These are phyloP conservation scores for Peronospora tabacina DNA, from an alignment of 352 stramenopile species.

Conservation along the genomic window DNA sequence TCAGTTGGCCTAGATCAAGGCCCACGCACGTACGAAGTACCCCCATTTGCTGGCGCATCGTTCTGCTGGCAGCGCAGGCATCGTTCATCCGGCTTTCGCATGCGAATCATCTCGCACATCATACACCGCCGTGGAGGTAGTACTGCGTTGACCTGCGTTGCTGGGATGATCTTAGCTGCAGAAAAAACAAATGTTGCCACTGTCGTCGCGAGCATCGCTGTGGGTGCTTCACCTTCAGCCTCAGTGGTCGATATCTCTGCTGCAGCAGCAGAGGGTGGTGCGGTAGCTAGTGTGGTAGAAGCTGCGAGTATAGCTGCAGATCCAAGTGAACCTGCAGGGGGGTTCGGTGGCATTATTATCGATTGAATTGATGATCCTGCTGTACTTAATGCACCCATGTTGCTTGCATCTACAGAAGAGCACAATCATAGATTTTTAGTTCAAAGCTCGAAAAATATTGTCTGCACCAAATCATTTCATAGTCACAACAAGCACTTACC, in stretches of 20 bases:
- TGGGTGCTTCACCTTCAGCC: neutral
- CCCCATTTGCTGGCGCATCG: constrained; percentile 2
- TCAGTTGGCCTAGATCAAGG: constrained; percentile 1
- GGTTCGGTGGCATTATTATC: constrained; percentile 1
- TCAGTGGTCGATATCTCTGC: neutral
- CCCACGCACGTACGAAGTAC: constrained; percentile 1
- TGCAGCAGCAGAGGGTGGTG: neutral
- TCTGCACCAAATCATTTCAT: neutral
- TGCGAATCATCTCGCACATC: constrained; percentile 41
- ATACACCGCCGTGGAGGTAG: constrained; percentile 23
- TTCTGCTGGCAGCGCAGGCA: constrained; percentile 36
- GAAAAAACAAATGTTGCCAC: neutral
- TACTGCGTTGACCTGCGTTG: constrained; percentile 1
- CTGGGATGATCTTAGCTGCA: constrained; percentile 5
- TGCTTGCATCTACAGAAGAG: constrained; percentile 16
- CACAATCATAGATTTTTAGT: constrained; percentile 3
- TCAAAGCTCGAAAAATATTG: neutral
- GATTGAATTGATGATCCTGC: neutral
- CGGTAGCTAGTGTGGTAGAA: neutral
- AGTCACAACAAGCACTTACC: constrained; percentile 15
- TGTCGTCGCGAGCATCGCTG: neutral
- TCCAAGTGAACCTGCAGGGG: neutral
- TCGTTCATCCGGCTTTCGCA: constrained; percentile 33
- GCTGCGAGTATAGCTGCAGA: constrained; percentile 1
- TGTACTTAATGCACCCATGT: constrained; percentile 4